Evolutionary conservation across 108 stramenopile genomes (phyloP), one percentile per base, ranked within the genome.

Genomic region (Cyclotella baltica): DNA sequence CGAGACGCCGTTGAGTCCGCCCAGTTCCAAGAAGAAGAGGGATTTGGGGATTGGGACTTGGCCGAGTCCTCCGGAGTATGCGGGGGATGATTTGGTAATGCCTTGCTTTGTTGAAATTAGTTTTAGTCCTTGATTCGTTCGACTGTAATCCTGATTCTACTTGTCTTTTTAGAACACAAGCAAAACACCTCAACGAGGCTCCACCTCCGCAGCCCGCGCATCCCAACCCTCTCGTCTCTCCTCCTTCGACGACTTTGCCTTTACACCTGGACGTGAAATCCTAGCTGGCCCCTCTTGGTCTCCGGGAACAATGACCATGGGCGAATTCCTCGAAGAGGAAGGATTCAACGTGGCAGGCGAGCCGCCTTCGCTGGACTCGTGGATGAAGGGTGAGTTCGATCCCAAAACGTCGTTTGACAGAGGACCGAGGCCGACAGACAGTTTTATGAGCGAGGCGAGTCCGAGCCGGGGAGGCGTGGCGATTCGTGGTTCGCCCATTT

Each of bases 401-500:
- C 36, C n/a, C 50, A 55, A 37, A 18, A 34, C 33, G 29, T 30
- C 20, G 27, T n/a, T n/a, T 19, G 1, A 22, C 18, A 35, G 67
- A 36, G 11, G 66, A 30, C 47, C 30, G 10, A 16, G 40, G 31
- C 67, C 28, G 20, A n/a, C 58, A 18, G 33, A 47, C 30, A 51
- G 33, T 30, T 57, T 38, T 56, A 65, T 58, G 23, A 23, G 33
- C 19, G 43, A 25, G 50, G 48, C 40, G 3, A 37, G 34, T 64
- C 76, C 76, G 0, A 68, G 51, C 23, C 66, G 61, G 30, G 66
- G 67, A 50, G 75, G 82, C 0, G 58, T 83, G 0, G 38, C 76
- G 0, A 77, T 83, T 46, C 52, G 66, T 57, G 83, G 83, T 0
- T 83, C 83, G 9, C 83, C 83, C 5, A 83, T 83, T 51, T 47